Evolutionary conservation across 2,329 filamentous ascomycete species (phyloP).

Genomic region (Didymella lethalis): DNA sequence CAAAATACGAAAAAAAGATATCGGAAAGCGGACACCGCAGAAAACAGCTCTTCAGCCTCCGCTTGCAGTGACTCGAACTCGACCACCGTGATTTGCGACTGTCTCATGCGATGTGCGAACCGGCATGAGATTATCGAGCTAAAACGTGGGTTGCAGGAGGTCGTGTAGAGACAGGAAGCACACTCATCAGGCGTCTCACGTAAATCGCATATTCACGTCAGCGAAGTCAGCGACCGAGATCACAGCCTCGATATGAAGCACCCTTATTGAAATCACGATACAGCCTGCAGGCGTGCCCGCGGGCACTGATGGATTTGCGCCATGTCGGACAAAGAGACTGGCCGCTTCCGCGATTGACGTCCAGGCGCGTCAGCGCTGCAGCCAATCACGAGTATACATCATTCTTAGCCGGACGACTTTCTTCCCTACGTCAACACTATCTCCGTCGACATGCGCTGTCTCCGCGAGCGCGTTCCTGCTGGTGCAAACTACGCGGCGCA

Average conservation of each 20-base stretch:
- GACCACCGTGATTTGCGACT: neutral
- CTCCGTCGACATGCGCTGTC: constrained; percentile 22
- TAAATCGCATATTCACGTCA: neutral
- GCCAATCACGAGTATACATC: constrained; percentile 22
- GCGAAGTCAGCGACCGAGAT: neutral
- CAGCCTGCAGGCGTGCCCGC: neutral
- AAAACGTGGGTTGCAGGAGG: neutral
- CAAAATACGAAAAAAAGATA: constrained; percentile 39
- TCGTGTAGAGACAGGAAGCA: neutral
- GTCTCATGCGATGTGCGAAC: neutral
- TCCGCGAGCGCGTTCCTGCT: constrained; percentile 13
- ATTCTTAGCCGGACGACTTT: constrained; percentile 9
- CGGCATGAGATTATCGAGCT: neutral
- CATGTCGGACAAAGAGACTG: constrained; percentile 27
- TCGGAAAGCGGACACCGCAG: constrained; percentile 32
- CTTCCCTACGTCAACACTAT: constrained; percentile 28
- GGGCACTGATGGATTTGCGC: neutral
- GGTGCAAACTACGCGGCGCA: constrained; percentile 9
- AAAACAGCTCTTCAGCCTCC: constrained; percentile 13
- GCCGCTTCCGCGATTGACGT: constrained; percentile 19
- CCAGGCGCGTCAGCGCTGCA: neutral
- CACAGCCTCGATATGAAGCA: neutral
- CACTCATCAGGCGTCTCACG: neutral
- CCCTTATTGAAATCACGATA: neutral
- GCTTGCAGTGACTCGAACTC: constrained; percentile 6